Evolutionary conservation across 2,329 filamentous ascomycete species (phyloP).

Genomic region (Raffaelea deltoideospora): DNA sequence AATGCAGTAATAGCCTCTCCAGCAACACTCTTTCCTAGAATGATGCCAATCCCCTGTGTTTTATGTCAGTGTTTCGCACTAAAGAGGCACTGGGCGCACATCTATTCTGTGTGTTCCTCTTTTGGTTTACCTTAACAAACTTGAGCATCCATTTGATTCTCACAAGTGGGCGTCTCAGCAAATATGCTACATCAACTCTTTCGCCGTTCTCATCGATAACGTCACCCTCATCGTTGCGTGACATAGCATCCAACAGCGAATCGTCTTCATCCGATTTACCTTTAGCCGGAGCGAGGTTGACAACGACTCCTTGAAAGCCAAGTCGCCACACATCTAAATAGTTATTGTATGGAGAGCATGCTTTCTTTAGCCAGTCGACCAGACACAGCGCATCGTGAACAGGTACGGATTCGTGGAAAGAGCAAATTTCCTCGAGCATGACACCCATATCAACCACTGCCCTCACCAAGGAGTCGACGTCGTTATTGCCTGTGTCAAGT

Average conservation of each 20-base stretch:
- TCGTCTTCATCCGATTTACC: conserved; percentile 39
- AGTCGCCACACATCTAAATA: conserved; percentile 83
- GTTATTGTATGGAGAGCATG: conserved; percentile 64
- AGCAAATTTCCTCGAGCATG: conserved; percentile 69
- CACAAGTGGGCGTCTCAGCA: conserved; percentile 78
- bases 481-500: conserved; percentile 32
- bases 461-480: conserved; percentile 53
- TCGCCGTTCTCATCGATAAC: conserved; percentile 64
- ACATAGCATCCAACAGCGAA: conserved; percentile 42
- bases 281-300: conserved; percentile 67
- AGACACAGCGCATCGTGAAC: conserved; percentile 56
- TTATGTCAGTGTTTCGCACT: conserved; percentile 18
- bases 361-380: conserved; percentile 65
- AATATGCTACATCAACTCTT: conserved; percentile 82
- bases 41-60: conserved; percentile 39
- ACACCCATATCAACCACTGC: conserved; percentile 92
- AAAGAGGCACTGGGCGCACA: too few species aligned
- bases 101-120: not conserved
- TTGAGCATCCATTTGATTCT: conserved; percentile 79
- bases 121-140: conserved; percentile 50
- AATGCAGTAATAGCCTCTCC: conserved; percentile 47
- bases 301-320: conserved; percentile 86
- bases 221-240: conserved; percentile 49
- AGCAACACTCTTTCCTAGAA: conserved; percentile 36
- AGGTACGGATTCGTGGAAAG: conserved; percentile 66